Evolutionary conservation across 2,329 filamentous ascomycete species (phyloP).

Genomic region (Ceratocystis albifundus): DNA sequence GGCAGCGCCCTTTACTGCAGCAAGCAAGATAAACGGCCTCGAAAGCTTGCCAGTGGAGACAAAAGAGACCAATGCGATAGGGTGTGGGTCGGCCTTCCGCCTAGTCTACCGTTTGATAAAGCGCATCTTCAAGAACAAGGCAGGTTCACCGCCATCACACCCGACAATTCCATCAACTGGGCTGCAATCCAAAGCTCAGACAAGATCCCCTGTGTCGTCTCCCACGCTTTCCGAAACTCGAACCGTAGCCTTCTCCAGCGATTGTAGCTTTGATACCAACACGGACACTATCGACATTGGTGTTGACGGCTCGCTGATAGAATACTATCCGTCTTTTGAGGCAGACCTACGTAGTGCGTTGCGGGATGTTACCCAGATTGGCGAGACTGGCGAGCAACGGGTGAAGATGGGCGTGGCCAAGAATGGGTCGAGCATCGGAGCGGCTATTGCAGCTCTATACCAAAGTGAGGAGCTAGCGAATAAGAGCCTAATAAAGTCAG

Average conservation of each 20-base stretch:
- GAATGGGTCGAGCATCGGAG: constrained; percentile 61
- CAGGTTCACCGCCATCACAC: not conserved
- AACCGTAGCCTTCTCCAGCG: not conserved
- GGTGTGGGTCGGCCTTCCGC: not conserved
- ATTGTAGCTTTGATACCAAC: constrained; percentile 26
- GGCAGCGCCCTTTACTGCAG: not conserved
- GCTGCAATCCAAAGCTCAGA: not conserved
- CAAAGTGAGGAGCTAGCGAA: not conserved
- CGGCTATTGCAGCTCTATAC: constrained; percentile 51
- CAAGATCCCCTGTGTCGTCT: not conserved
- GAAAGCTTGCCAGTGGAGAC: not conserved
- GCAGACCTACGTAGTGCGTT: constrained; percentile 52
- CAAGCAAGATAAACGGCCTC: not conserved
- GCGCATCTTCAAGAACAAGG: not conserved
- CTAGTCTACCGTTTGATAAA: not conserved
- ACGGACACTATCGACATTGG: constrained; percentile 49
- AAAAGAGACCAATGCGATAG: not conserved
- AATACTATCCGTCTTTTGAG: constrained; percentile 62
- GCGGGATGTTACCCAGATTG: constrained; percentile 50
- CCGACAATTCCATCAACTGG: not conserved
- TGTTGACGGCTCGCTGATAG: constrained; percentile 59
- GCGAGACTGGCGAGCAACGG: constrained; percentile 48
- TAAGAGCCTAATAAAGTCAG: not conserved
- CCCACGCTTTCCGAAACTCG: not conserved
- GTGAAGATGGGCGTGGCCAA: constrained; percentile 61